phyloP scores from a whole-genome alignment of 1,284 basidiomycete genomes.

The Papiliotrema flavescens region DNA sequence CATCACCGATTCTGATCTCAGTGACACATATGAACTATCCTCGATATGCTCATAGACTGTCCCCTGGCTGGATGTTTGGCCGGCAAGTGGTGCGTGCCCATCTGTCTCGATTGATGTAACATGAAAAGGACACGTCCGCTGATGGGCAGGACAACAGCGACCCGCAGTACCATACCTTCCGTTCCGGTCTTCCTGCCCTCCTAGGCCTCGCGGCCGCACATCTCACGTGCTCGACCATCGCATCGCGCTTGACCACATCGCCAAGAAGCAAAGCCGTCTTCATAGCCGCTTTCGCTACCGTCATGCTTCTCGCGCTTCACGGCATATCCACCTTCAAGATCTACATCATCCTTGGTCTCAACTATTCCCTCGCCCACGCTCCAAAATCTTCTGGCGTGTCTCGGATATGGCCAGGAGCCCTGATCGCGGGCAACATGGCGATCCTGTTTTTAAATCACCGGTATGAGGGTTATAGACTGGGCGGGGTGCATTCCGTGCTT shows the following conservation, averaged over 20 bases:
- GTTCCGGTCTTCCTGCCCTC: slow-evolving; percentile 66
- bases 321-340: slow-evolving; percentile 83
- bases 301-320: slow-evolving; percentile 75
- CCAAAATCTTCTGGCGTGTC: slow-evolving; percentile 26
- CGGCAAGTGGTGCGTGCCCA: slow-evolving; percentile 47
- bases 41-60: slow-evolving; percentile 60
- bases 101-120: not conserved
- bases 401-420: slow-evolving; percentile 30
- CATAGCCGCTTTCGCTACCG: slow-evolving; percentile 56
- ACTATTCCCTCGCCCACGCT: slow-evolving; percentile 64
- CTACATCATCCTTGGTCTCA: slow-evolving; percentile 62
- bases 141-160: slow-evolving; percentile 73
- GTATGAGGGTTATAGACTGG: slow-evolving; percentile 71
- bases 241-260: slow-evolving; percentile 53
- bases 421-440: slow-evolving; percentile 66
- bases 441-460: slow-evolving; percentile 76
- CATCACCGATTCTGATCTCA: slow-evolving; percentile 42
- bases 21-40: slow-evolving; percentile 71
- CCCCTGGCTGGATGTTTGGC: slow-evolving; percentile 54
- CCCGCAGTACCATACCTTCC: slow-evolving; percentile 76
- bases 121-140: slow-evolving; percentile 50
- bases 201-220: slow-evolving; percentile 54
- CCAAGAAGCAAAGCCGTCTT: slow-evolving; percentile 43
- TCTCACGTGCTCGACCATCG: slow-evolving; percentile 48
- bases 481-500: slow-evolving; percentile 57